These are phyloP conservation scores for Leccinum pellstonianum DNA, from an alignment of 768 basidiomycete species.

Conservation along the genomic window DNA sequence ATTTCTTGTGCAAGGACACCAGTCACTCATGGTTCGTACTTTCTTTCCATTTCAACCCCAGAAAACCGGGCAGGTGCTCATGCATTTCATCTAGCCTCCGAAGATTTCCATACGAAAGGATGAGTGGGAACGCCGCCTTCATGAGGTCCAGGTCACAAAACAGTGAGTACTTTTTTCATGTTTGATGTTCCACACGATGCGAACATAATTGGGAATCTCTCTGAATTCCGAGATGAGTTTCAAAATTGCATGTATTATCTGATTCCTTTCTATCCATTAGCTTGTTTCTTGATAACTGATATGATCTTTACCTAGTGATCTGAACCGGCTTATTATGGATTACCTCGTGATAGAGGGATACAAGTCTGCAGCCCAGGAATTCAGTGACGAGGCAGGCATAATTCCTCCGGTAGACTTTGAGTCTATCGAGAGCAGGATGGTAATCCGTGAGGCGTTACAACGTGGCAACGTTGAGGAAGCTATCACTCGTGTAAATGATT, in stretches of 20 bases:
- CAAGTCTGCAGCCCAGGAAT: constrained; percentile 93
- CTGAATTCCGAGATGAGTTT: constrained; percentile 73
- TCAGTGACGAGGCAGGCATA: constrained; percentile 84
- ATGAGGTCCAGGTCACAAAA: constrained; percentile 83
- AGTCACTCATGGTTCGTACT: constrained; percentile 33
- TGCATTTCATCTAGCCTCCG: constrained; percentile 36
- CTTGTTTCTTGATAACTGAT: constrained; percentile 19
- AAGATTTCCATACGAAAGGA: constrained; percentile 67
- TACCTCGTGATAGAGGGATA: constrained; percentile 98
- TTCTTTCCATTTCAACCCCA: neutral
- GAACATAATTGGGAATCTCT: constrained; percentile 97
- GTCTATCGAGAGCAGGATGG: constrained; percentile 91
- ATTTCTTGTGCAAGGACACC: constrained; percentile 21
- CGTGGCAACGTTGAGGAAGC: constrained; percentile 94
- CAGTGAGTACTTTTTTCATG: constrained; percentile 59
- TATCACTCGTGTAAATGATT: constrained; percentile 91
- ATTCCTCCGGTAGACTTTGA: constrained; percentile 80
- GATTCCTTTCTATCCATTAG: constrained; percentile 40
- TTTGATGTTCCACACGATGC: constrained; percentile 50
- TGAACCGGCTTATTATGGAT: constrained; percentile 94
- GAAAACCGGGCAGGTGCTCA: constrained; percentile 1
- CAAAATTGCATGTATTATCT: constrained; percentile 89
- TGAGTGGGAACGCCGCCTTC: constrained; percentile 84
- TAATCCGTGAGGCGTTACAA: constrained; percentile 90
- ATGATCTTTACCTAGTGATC: constrained; percentile 58